Evolutionary conservation across 495 filamentous ascomycete species (phyloP), one percentile per base, ranked within the genome.

Genomic region (Cercophora samala): DNA sequence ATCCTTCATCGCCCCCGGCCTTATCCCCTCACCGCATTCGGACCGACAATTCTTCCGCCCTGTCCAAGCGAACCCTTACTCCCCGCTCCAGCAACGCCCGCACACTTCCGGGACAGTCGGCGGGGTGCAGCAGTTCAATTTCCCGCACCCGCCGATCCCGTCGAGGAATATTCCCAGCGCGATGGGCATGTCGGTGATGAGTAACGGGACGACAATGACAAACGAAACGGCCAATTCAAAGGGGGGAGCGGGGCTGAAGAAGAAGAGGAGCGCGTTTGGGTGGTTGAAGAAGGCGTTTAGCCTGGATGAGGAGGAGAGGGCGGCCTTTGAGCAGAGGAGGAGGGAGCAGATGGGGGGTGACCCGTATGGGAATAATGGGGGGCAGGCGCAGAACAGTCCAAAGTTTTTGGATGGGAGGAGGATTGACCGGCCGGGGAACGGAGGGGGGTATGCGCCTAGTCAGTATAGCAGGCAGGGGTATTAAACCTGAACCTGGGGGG

Each of bases 211-310:
- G 23, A 76, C 77, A 24, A 71, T 76, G 63, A 75, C 69, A 13
- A 67, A 67, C 17, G 69, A 73, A 6, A 75, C 68, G 0, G 69
- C 61, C 4, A 46, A 46, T 13, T 46, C 37, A 2, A 46, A 46
- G 2, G 37, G 37, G 37, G 37, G 26, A 64, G 78, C 56, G 75
- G 69, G 68, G 76, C 77, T 85, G 29, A 86, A 86, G 70, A 86
- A 86, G 78, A 86, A 86, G 76, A 75, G 82, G 25, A 86, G 84
- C 72, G 83, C 82, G 8, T 86, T 86, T 64, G 83, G 84, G 18
- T 86, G 84, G 84, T 72, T 86, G 24, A 86, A 85, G 72, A 86
- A 86, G 74, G 83, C 83, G 21, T 86, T 86, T 42, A 78, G 80
- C 3, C 73, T 86, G 26, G 83, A 84, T 58, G 84, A 86, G 17